Percentiles rank a stretch among this genome's conserved stretches.
Evolutionary conservation across 345 rosid species (phyloP).

Genomic region (Lumnitzera racemosa): DNA sequence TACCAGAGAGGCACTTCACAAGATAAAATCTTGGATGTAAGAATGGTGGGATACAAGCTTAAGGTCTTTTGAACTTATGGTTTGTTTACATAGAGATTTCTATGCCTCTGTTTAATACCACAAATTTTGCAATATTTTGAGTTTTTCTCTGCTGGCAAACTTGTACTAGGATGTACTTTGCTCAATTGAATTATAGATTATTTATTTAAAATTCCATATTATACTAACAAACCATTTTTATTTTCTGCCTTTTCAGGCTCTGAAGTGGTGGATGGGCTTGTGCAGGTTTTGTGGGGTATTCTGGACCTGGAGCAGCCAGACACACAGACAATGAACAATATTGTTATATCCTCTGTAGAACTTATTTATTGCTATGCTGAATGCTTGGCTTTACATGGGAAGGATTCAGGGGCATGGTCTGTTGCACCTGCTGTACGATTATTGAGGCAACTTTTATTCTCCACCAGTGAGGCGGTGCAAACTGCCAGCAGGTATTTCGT

Average conservation of each 20-base stretch:
- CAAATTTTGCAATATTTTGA: too few species aligned
- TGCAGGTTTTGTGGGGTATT: constrained; percentile 97
- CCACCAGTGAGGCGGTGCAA: constrained; percentile 80
- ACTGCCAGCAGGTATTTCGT: constrained; percentile 84
- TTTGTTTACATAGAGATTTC: too few species aligned
- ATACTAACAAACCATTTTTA: constrained; percentile 8
- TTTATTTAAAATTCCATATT: not conserved
- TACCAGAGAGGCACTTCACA: too few species aligned
- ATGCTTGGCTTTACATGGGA: constrained; percentile 80
- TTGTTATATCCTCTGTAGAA: constrained; percentile 87
- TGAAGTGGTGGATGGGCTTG: constrained; percentile 83
- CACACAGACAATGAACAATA: constrained; percentile 84
- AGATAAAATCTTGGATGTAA: too few species aligned
- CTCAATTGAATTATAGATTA: too few species aligned
- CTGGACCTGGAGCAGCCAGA: constrained; percentile 89
- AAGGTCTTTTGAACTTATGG: too few species aligned
- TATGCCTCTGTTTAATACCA: too few species aligned
- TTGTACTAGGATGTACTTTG: too few species aligned
- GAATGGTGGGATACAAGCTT: too few species aligned
- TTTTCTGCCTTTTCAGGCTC: constrained; percentile 46
- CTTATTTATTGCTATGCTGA: constrained; percentile 93
- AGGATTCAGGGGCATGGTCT: constrained; percentile 47
- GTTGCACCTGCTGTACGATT: constrained; percentile 86
- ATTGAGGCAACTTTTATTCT: constrained; percentile 77
- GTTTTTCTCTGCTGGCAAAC: too few species aligned